Conservation (phyloP, 208 protist genomes). For the Acanthamoeba sp. region DNA sequence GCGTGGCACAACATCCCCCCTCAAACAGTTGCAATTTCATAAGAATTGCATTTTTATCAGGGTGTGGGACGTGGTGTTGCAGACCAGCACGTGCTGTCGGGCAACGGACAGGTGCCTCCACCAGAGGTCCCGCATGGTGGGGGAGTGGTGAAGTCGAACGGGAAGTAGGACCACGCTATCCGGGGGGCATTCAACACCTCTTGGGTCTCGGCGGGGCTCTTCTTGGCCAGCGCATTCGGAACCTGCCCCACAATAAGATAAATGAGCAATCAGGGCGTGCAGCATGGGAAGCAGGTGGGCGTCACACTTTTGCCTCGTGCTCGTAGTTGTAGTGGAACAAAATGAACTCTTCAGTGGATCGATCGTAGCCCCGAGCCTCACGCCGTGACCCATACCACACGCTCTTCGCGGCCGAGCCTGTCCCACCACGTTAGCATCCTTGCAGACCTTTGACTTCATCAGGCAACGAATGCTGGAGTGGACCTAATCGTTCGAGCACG, state of each 20-base stretch:
- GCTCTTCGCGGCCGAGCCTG: not conserved
- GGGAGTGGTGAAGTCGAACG: not conserved
- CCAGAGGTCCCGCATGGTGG: not conserved
- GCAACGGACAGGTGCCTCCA: not conserved
- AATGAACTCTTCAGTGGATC: not conserved
- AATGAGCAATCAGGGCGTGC: not conserved
- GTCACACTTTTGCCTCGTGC: not conserved
- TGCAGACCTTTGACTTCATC: not conserved
- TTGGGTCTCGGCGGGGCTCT: not conserved
- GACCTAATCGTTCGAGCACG: not conserved
- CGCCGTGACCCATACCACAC: not conserved
- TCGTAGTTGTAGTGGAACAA: slow-evolving; percentile 42
- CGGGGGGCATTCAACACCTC: not conserved
- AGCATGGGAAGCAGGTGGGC: not conserved
- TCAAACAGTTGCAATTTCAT: no score
- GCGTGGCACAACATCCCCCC: no score
- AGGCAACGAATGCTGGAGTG: not conserved
- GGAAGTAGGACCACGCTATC: not conserved
- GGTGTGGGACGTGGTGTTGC: no score
- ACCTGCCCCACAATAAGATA: not conserved
- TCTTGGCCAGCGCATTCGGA: not conserved
- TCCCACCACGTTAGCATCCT: not conserved
- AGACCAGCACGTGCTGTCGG: no score
- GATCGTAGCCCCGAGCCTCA: not conserved
- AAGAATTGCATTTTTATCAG: no score